phyloP scores from a whole-genome alignment of 345 rosid species.

The Eucalyptus marginata region DNA sequence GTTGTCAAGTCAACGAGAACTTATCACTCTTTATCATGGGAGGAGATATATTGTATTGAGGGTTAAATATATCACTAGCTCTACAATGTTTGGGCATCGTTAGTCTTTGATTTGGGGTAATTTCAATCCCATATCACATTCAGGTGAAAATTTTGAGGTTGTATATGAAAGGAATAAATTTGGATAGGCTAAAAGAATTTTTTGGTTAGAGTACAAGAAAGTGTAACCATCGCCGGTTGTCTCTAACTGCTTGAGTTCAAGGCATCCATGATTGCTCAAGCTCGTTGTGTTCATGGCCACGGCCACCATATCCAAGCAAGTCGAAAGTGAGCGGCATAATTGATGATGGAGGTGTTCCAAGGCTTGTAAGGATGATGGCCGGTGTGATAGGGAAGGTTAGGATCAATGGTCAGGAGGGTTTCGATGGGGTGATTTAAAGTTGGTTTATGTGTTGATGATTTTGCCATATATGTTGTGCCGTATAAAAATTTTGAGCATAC shows the following conservation, averaged over 20 bases:
- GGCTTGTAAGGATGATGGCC: not conserved
- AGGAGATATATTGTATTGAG: not conserved
- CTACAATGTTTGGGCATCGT: not conserved
- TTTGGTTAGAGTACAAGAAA: fast-evolving
- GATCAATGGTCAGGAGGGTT: not conserved
- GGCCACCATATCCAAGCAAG: not conserved
- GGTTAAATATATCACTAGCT: not conserved
- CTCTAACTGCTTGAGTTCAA: not conserved
- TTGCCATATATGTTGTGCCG: not conserved
- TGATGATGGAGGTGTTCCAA: not conserved
- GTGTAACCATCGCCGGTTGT: not conserved
- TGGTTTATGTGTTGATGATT: not conserved
- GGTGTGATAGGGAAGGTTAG: not conserved
- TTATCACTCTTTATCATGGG: not conserved
- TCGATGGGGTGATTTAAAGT: not conserved
- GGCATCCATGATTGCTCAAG: not conserved
- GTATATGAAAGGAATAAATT: not conserved
- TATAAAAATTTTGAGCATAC: not conserved
- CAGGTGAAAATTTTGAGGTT: not conserved
- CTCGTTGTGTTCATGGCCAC: not conserved
- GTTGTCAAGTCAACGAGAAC: not conserved
- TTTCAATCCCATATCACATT: not conserved
- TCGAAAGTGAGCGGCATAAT: not conserved
- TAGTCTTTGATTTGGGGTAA: not conserved
- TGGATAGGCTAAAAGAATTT: not conserved